Conservation (phyloP, 2,329 filamentous ascomycete species). For the Thielaviopsis euricoi region DNA sequence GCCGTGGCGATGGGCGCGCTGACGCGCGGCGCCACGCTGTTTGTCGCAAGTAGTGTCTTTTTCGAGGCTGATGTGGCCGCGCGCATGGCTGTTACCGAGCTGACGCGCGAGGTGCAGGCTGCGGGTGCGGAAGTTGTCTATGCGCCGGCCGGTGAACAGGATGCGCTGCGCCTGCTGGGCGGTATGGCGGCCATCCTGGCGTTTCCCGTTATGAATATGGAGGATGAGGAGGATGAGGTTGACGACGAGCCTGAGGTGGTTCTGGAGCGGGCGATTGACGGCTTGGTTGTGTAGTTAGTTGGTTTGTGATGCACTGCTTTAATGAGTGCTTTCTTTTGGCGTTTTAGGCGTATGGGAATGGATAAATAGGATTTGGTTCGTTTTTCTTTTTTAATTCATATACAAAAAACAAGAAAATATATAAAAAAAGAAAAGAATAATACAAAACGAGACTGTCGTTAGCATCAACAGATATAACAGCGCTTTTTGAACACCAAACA, state of each 20-base stretch:
- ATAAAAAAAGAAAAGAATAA: no score
- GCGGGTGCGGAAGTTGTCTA: constrained; percentile 57
- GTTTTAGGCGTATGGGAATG: not conserved
- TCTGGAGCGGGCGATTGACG: constrained; percentile 11
- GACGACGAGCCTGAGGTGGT: constrained; percentile 14
- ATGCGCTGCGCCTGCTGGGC: constrained; percentile 75
- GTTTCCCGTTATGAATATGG: constrained; percentile 69
- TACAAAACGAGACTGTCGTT: no score
- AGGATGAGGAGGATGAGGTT: constrained; percentile 45
- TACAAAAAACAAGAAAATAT: no score
- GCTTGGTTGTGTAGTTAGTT: constrained; percentile 6
- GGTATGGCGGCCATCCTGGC: constrained; percentile 83
- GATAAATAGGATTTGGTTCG: no score
- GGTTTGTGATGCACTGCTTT: not conserved
- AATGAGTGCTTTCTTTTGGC: not conserved
- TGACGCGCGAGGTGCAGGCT: constrained; percentile 77
- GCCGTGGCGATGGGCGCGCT: constrained; percentile 81
- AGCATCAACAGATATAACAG: no score
- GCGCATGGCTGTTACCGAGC: constrained; percentile 62
- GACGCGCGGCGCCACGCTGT: constrained; percentile 63
- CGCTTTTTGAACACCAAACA: no score
- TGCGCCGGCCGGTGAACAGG: constrained; percentile 46
- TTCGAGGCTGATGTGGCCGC: constrained; percentile 62
- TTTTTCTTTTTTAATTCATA: no score
- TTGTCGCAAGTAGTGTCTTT: constrained; percentile 81